Conservation (phyloP, 2,329 filamentous ascomycete genomes). For the Didymella lethalis region DNA sequence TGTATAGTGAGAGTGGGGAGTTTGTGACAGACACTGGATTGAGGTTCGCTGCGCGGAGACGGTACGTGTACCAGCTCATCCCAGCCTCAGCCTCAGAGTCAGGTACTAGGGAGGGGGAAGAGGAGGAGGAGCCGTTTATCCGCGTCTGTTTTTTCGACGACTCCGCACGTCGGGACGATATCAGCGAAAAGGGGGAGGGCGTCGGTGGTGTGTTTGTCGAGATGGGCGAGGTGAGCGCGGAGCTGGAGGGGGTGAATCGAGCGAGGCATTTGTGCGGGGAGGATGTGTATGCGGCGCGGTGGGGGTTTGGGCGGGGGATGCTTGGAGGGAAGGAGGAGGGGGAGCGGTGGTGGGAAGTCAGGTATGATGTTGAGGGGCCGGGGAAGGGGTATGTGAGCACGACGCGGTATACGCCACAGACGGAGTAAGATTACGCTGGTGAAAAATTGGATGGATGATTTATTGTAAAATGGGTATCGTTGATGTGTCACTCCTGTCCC, state of each 20-base stretch:
- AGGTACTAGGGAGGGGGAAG: too few species aligned
- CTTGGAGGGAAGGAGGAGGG: neutral
- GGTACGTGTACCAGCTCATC: constrained; percentile 68
- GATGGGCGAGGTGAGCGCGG: constrained; percentile 58
- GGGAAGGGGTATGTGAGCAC: constrained; percentile 52
- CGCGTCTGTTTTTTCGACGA: constrained; percentile 31
- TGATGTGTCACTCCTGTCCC: constrained; percentile 25
- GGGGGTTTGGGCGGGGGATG: constrained; percentile 66
- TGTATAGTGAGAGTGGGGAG: constrained; percentile 72
- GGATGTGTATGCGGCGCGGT: constrained; percentile 75
- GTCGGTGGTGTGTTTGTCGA: constrained; percentile 81
- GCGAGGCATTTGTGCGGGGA: constrained; percentile 75
- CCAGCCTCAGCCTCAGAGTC: too few species aligned
- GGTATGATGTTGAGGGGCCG: constrained; percentile 44
- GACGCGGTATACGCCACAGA: constrained; percentile 39
- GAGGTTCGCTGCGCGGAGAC: constrained; percentile 66
- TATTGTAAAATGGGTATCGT: constrained; percentile 16
- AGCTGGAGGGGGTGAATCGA: constrained; percentile 57
- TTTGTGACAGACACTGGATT: constrained; percentile 66
- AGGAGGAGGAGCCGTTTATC: constrained; percentile 5
- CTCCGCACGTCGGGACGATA: neutral
- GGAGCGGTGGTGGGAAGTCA: neutral
- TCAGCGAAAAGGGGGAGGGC: constrained; percentile 47
- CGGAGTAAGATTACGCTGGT: neutral
- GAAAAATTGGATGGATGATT: too few species aligned